phyloP scores from a whole-genome alignment of 805 yeast species.

The Schwanniomyces sp. region DNA sequence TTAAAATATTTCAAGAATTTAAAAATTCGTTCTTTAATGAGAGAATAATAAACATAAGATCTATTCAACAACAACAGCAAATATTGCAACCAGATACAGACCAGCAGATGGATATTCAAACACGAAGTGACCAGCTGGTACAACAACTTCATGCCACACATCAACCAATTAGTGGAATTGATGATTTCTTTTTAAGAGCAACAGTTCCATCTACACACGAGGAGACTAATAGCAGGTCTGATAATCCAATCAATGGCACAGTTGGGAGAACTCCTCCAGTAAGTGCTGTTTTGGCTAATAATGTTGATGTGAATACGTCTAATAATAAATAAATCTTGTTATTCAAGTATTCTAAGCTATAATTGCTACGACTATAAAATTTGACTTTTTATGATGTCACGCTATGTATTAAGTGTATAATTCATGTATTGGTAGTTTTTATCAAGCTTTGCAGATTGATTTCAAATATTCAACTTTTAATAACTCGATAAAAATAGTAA shows the following conservation, averaged over 20 bases:
- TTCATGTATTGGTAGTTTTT: too few species aligned
- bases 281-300: constrained; percentile 5
- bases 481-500: too few species aligned
- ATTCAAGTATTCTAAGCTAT: background rate
- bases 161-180: constrained; percentile 16
- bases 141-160: constrained; percentile 4
- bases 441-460: too few species aligned
- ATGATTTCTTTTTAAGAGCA: constrained; percentile 23
- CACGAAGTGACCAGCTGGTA: constrained; percentile 3
- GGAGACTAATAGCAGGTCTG: constrained; percentile 1
- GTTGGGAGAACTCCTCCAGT: constrained; percentile 4
- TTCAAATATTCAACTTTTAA: too few species aligned
- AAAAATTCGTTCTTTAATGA: constrained; percentile 42
- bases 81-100: constrained; percentile 6
- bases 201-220: constrained; percentile 7
- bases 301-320: constrained; percentile 4
- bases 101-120: constrained; percentile 6
- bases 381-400: too few species aligned
- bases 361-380: too few species aligned
- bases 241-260: constrained; percentile 3
- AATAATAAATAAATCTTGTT: background rate
- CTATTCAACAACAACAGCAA: constrained; percentile 16
- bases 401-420: too few species aligned
- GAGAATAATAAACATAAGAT: constrained; percentile 31
- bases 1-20: constrained; percentile 43